phyloP scores from a whole-genome alignment of 257 asterid species.

The Solanum chmielewskii region DNA sequence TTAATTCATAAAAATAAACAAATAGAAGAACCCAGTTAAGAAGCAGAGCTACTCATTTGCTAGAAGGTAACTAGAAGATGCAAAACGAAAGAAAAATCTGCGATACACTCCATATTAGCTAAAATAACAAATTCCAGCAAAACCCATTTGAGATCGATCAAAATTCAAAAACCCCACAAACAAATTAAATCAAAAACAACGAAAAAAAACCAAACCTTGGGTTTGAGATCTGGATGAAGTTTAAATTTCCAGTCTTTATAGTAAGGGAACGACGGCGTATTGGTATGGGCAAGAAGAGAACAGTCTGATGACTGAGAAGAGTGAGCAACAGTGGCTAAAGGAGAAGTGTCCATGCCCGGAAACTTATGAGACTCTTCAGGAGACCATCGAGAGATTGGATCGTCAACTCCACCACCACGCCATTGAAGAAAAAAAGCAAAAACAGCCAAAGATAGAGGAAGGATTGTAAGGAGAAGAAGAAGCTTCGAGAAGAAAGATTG shows the following conservation, averaged over 20 bases:
- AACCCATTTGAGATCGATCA: not conserved
- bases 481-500: conserved; percentile 19
- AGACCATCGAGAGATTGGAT: conserved; percentile 38
- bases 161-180: not conserved
- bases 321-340: conserved; percentile 11
- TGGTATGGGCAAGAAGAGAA: conserved; percentile 11
- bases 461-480: conserved; percentile 30
- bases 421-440: conserved; percentile 46
- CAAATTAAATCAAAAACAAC: not conserved
- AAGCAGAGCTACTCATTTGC: not conserved
- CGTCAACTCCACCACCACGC: conserved; percentile 46
- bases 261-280: conserved; percentile 35
- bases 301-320: conserved; percentile 20
- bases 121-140: not conserved
- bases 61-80: not conserved
- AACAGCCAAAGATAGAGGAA: conserved; percentile 27
- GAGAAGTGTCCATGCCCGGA: conserved; percentile 40
- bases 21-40: not conserved
- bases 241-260: conserved; percentile 27
- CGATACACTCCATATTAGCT: not conserved
- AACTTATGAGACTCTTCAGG: conserved; percentile 31
- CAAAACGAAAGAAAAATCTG: not conserved
- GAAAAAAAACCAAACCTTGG: conserved; percentile 17
- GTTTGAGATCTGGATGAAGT: conserved; percentile 30
- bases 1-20: not conserved